A percentile compares a stretch with the other conserved stretches of the same genome.
Evolutionary conservation across 495 filamentous ascomycete species (phyloP).

Genomic region (Aspergillus haitiensis): DNA sequence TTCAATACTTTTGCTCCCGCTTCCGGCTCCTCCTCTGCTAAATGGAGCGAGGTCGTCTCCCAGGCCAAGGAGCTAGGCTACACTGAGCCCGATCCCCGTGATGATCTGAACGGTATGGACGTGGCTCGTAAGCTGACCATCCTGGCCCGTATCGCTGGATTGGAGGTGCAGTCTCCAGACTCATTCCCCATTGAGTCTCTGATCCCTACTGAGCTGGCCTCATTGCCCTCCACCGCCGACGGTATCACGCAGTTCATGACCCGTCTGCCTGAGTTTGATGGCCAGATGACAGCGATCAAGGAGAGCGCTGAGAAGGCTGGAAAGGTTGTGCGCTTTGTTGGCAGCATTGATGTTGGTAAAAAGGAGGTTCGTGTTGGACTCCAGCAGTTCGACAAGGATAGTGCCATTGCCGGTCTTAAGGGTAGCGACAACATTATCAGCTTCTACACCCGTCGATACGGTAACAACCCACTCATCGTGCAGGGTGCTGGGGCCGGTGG

Average conservation of each 20-base stretch:
- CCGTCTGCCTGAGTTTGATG: constrained; percentile 73
- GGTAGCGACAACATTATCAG: constrained; percentile 98
- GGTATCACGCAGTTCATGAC: constrained; percentile 73
- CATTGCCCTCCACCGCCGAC: constrained; percentile 59
- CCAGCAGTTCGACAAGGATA: constrained; percentile 78
- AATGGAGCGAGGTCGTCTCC: constrained; percentile 84
- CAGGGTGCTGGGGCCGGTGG: constrained; percentile 94
- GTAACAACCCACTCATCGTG: constrained; percentile 82
- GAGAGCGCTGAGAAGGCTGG: constrained; percentile 73
- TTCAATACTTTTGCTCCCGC: constrained; percentile 92
- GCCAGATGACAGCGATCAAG: constrained; percentile 80
- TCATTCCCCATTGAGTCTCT: constrained; percentile 89
- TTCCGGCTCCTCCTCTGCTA: constrained; percentile 54
- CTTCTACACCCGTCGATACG: constrained; percentile 96
- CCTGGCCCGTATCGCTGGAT: constrained; percentile 76
- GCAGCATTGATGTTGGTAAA: constrained; percentile 78
- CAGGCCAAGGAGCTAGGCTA: constrained; percentile 94
- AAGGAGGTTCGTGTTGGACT: constrained; percentile 84
- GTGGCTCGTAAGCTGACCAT: constrained; percentile 97
- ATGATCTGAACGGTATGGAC: constrained; percentile 94
- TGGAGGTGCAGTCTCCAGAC: constrained; percentile 73
- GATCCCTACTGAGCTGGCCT: constrained; percentile 80
- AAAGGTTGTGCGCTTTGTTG: constrained; percentile 92
- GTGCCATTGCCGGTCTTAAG: constrained; percentile 88
- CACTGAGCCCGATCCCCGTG: constrained; percentile 93